Base-by-base conservation (phyloP, 108 stramenopile species). In the Epithemia pelagica region DNA sequence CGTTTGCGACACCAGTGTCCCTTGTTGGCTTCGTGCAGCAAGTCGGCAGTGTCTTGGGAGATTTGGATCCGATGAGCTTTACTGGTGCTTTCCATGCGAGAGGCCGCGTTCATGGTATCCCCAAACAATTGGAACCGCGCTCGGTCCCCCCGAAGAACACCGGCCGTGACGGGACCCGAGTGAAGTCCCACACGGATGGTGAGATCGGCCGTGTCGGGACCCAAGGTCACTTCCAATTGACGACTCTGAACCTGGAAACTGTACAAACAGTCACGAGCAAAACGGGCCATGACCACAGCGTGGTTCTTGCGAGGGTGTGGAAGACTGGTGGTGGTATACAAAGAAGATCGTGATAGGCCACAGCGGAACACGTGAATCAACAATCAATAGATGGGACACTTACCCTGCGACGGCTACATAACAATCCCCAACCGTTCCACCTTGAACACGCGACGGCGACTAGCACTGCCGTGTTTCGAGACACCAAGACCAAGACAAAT, bases 41-140 rank as follows among this genome's bases (percentile, higher is more conserved):
- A 25, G 23, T 30, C 30, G 32, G 70, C 62, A 7, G 70, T 71
- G 2, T 63, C 70, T 29, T 54, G 26, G 22, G 62, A 64, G 19
- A 71, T 22, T 7, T 71, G 70, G 31, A 71, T 71, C 21, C 62
- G 32, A 65, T 64, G n/a, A 22, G 23, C 18, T 8, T 18, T 10
- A 23, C 70, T 61, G 18, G 70, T 64, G 62, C 62, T 64, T 58
- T 71, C 70, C 28, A 71, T 64, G 24, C 62, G 30, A 19, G 62
- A 51, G 5, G 70, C 63, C 23, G 63, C 64, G 62, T 71, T 71
- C 33, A 66, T 30, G 7, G 65, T 66, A 27, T 66, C 65, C 21
- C 65, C 65, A 54, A 66, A 66, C 18, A 66, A 53, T 30, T 66
- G 65, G 30, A 66, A 66, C 28, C 65, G 65, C 54, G 65, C 51